Conservation (phyloP, 495 filamentous ascomycete species). For the Penicillium canariense region DNA sequence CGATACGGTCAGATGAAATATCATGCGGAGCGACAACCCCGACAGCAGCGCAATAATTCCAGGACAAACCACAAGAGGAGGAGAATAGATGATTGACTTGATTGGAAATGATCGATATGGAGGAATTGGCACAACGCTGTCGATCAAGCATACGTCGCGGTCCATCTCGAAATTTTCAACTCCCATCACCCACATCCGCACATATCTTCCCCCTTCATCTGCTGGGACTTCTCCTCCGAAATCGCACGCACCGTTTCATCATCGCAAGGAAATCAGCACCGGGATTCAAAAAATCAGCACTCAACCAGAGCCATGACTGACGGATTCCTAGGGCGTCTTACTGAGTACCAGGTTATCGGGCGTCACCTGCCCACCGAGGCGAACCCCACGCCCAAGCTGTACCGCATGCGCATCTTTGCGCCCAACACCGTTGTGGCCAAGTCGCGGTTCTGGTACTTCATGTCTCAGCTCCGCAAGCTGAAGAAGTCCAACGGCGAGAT, state of each 20-base stretch:
- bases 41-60: conserved; percentile 1
- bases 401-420: conserved; percentile 99
- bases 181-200: conserved; percentile 1
- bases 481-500: conserved; percentile 99
- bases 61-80: not conserved
- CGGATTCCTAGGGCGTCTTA: conserved; percentile 79
- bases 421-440: conserved; percentile 97
- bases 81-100: not conserved
- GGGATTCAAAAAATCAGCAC: conserved; percentile 1
- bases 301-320: conserved; percentile 31
- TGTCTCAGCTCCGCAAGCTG: conserved; percentile 96
- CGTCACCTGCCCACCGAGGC: conserved; percentile 96
- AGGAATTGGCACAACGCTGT: conserved; percentile 5
- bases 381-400: conserved; percentile 93
- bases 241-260: conserved; percentile 24
- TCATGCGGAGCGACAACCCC: conserved; percentile 13
- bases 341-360: conserved; percentile 99
- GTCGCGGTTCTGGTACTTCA: conserved; percentile 99
- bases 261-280: conserved; percentile 11
- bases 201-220: conserved; percentile 5
- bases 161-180: conserved; percentile 25
- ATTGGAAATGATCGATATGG: not conserved
- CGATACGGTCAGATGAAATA: conserved; percentile 22
- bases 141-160: conserved; percentile 1
- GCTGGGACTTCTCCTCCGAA: conserved; percentile 2